phyloP scores from a whole-genome alignment of 257 asterid species.

The Solanum arcanum region DNA sequence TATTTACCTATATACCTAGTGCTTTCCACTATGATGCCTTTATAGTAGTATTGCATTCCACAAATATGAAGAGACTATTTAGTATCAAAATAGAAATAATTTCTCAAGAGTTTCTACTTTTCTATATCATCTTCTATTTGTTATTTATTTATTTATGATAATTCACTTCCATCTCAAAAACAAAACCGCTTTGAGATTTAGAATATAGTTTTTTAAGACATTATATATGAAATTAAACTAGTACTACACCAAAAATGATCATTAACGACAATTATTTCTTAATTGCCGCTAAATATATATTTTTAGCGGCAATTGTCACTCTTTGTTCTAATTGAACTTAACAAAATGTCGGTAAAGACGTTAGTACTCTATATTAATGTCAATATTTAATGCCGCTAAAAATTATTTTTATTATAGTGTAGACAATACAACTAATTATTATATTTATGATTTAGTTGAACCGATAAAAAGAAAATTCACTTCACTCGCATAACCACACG shows the following conservation, averaged over 20 bases:
- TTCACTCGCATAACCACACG: accelerated
- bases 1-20: too few relatives aligned
- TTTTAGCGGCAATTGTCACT: too few relatives aligned
- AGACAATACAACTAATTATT: not conserved
- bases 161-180: not conserved
- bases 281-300: too few relatives aligned
- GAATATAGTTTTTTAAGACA: not conserved
- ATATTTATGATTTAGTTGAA: not conserved
- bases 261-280: accelerated
- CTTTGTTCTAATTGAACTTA: too few relatives aligned
- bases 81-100: not conserved
- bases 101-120: not conserved
- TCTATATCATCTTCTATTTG: not conserved
- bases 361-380: too few relatives aligned
- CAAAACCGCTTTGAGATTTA: not conserved
- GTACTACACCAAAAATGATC: too few relatives aligned
- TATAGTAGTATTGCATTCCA: not conserved
- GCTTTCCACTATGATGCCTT: too few relatives aligned
- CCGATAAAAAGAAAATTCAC: not conserved
- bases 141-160: not conserved
- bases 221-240: not conserved
- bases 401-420: accelerated
- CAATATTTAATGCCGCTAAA: too few relatives aligned
- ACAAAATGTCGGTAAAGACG: too few relatives aligned
- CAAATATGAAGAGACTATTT: not conserved